phyloP scores from a whole-genome alignment of 2,329 filamentous ascomycete genomes.

The Reticulascus tulasneorum region DNA sequence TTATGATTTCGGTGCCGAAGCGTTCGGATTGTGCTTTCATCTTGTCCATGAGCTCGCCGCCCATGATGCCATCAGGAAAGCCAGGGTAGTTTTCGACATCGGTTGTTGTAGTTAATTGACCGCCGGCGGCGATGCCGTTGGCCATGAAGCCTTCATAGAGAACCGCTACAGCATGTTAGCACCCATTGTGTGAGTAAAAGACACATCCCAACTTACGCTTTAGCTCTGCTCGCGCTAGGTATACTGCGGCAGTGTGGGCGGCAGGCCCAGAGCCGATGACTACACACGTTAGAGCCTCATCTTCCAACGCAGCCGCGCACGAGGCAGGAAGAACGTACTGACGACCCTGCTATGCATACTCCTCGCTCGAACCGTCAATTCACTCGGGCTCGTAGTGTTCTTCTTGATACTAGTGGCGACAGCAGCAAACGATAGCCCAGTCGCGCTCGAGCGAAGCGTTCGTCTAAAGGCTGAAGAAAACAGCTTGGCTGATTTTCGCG shows the following conservation, averaged over 20 bases:
- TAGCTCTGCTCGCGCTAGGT: conserved; percentile 89
- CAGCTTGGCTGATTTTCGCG: conserved; percentile 64
- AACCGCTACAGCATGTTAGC: conserved; percentile 53
- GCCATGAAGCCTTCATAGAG: conserved; percentile 98
- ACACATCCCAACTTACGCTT: conserved; percentile 66
- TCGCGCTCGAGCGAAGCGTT: conserved; percentile 69
- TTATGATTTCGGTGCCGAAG: conserved; percentile 90
- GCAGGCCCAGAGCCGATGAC: conserved; percentile 93
- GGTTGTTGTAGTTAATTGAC: conserved; percentile 96
- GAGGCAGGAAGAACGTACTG: conserved; percentile 52
- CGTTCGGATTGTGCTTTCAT: conserved; percentile 89
- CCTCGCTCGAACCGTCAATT: conserved; percentile 38
- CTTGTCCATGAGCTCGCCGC: conserved; percentile 85
- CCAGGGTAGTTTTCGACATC: conserved; percentile 98
- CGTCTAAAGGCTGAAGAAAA: conserved; percentile 80
- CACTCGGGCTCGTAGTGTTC: conserved; percentile 32
- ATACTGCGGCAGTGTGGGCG: conserved; percentile 95
- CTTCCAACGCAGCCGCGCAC: conserved; percentile 14
- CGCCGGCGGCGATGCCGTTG: conserved; percentile 91
- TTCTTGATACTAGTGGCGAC: conserved; percentile 60
- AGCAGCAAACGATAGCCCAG: conserved; percentile 69
- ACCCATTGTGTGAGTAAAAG: not conserved
- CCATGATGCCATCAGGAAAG: conserved; percentile 86
- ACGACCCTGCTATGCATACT: conserved; percentile 94
- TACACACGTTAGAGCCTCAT: conserved; percentile 25